These are phyloP conservation scores for Triglochin maritima DNA, from an alignment of 106 monocot genomes.

Conservation along the genomic window DNA sequence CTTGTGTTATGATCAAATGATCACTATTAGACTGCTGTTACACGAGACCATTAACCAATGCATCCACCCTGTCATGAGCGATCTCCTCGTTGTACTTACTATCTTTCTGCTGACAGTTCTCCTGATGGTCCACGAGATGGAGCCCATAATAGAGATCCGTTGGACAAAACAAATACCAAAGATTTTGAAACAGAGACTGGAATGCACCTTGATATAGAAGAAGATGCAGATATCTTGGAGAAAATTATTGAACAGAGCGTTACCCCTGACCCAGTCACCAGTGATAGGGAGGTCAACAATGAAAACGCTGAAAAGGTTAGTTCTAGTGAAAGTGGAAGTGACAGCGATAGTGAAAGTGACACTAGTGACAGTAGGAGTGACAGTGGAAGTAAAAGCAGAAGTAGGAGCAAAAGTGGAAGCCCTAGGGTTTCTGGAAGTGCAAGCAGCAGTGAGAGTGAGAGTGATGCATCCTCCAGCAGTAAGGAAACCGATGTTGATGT, in stretches of 20 bases:
- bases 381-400: constrained; percentile 60
- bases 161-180: constrained; percentile 16
- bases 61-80: too few species aligned
- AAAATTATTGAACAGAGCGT: constrained; percentile 28
- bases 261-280: constrained; percentile 24
- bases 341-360: constrained; percentile 61
- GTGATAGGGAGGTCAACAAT: constrained; percentile 20
- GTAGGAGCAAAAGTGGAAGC: constrained; percentile 49
- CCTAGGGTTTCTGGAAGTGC: constrained; percentile 45
- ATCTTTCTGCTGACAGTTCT: constrained; percentile 28
- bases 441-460: constrained; percentile 91
- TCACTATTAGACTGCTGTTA: too few species aligned
- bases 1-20: neutral
- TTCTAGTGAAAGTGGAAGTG: constrained; percentile 87
- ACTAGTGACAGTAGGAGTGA: constrained; percentile 77
- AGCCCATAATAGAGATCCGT: neutral
- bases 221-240: constrained; percentile 41
- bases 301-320: constrained; percentile 39
- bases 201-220: constrained; percentile 11
- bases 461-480: constrained; percentile 86
- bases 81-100: neutral
- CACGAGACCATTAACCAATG: too few species aligned
- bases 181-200: constrained; percentile 29
- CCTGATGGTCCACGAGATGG: constrained; percentile 24
- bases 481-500: constrained; percentile 74